A percentile compares a stretch with the other conserved stretches of the same genome.
Conservation (phyloP, 1,139 yeast species). For the Suhomyces atakaporum region DNA sequence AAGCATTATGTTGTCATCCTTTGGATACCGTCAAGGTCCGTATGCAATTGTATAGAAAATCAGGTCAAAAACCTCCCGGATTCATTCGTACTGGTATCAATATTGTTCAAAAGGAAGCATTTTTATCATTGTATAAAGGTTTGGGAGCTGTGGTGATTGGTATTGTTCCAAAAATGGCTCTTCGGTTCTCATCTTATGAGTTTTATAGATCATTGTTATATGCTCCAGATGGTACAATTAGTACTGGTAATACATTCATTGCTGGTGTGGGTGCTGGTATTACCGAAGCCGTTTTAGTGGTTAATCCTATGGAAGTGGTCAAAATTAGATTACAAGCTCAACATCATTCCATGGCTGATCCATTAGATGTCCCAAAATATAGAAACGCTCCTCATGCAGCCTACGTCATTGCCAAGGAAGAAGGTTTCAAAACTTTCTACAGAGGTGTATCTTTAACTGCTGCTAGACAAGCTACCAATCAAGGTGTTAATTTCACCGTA, state of each 20-base stretch:
- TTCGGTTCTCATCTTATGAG: constrained; percentile 92
- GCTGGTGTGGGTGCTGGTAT: constrained; percentile 98
- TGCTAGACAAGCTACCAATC: constrained; percentile 97
- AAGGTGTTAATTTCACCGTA: constrained; percentile 97
- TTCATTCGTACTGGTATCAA: constrained; percentile 78
- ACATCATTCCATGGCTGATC: constrained; percentile 85
- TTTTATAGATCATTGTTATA: constrained; percentile 73
- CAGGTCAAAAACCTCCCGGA: constrained; percentile 75
- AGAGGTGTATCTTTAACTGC: constrained; percentile 96
- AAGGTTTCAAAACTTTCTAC: constrained; percentile 85
- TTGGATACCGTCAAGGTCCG: constrained; percentile 93
- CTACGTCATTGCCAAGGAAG: constrained; percentile 81
- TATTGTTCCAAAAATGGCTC: constrained; percentile 97
- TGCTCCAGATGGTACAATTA: constrained; percentile 65
- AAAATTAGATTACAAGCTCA: constrained; percentile 96
- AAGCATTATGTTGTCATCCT: constrained; percentile 96
- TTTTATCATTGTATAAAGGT: constrained; percentile 89
- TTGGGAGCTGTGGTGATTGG: constrained; percentile 97
- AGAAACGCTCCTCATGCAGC: constrained; percentile 93
- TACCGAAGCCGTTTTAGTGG: constrained; percentile 93
- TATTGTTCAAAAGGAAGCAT: constrained; percentile 79
- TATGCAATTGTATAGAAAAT: constrained; percentile 81
- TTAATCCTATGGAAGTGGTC: constrained; percentile 96
- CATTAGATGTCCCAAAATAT: constrained; percentile 79
- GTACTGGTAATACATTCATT: constrained; percentile 73